phyloP scores from a whole-genome alignment of 148 eudicot genomes.

The Polygonum aviculare region DNA sequence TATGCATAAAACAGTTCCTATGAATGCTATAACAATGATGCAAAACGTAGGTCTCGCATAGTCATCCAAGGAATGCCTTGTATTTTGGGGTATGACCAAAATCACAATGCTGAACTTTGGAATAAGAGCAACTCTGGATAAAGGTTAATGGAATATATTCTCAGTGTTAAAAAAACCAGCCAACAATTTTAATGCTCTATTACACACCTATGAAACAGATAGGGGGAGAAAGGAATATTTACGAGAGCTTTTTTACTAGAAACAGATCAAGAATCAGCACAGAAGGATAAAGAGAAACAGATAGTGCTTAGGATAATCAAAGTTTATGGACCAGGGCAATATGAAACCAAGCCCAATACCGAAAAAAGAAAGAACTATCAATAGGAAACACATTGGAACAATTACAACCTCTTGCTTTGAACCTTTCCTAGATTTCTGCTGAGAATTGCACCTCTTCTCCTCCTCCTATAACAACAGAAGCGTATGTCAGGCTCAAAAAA shows the following conservation, averaged over 20 bases:
- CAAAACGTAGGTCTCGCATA: neutral
- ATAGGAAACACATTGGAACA: neutral
- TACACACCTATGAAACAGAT: neutral
- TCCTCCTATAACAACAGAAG: conserved; percentile 43
- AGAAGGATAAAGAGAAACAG: neutral
- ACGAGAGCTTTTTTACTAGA: neutral
- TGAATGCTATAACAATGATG: neutral
- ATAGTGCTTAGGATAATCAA: neutral
- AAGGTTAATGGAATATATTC: neutral
- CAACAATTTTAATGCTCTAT: neutral
- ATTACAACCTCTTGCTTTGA: conserved; percentile 21
- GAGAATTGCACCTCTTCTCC: conserved; percentile 45
- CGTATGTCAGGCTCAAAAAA: neutral
- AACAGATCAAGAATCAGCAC: neutral
- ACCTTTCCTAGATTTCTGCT: conserved; percentile 13
- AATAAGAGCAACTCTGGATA: neutral
- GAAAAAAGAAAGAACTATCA: neutral
- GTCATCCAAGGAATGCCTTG: neutral
- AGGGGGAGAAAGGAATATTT: neutral
- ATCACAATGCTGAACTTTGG: neutral
- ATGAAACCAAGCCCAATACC: neutral
- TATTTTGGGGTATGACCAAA: neutral
- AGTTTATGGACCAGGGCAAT: neutral
- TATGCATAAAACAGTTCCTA: neutral
- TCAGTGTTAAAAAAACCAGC: neutral